These are phyloP conservation scores for Amaranthus cruentus DNA, from an alignment of 148 eudicot species.

Conservation along the genomic window DNA sequence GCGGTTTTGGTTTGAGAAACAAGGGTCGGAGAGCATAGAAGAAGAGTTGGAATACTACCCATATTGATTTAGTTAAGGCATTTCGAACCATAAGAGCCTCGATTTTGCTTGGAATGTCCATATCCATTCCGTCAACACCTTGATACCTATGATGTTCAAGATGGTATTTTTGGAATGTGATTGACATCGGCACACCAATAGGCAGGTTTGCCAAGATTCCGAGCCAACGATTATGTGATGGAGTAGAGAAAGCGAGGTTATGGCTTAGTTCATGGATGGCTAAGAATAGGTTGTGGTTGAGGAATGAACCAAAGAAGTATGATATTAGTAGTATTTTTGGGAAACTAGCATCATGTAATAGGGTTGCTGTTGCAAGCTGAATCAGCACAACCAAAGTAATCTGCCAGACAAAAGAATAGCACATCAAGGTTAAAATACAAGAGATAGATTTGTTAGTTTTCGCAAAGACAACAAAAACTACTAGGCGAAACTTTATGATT, in stretches of 20 bases:
- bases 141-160: constrained; percentile 92
- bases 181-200: constrained; percentile 89
- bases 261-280: constrained; percentile 95
- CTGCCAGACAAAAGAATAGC: constrained; percentile 35
- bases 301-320: constrained; percentile 85
- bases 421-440: background rate
- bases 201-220: constrained; percentile 96
- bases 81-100: constrained; percentile 71
- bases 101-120: constrained; percentile 77
- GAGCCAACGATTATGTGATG: constrained; percentile 81
- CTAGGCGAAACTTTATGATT: too few relatives aligned
- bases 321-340: constrained; percentile 52
- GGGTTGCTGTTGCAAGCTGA: constrained; percentile 85
- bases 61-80: constrained; percentile 58
- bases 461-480: background rate
- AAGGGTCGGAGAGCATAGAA: constrained; percentile 86
- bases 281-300: constrained; percentile 94
- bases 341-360: constrained; percentile 48
- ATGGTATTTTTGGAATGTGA: constrained; percentile 96
- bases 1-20: constrained; percentile 90
- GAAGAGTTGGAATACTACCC: constrained; percentile 85
- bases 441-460: background rate
- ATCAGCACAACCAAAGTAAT: constrained; percentile 58
- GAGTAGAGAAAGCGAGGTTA: constrained; percentile 90
- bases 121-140: constrained; percentile 87